These are phyloP conservation scores for Leishmania lainsoni DNA, from an alignment of 208 protist genomes.

Conservation along the genomic window DNA sequence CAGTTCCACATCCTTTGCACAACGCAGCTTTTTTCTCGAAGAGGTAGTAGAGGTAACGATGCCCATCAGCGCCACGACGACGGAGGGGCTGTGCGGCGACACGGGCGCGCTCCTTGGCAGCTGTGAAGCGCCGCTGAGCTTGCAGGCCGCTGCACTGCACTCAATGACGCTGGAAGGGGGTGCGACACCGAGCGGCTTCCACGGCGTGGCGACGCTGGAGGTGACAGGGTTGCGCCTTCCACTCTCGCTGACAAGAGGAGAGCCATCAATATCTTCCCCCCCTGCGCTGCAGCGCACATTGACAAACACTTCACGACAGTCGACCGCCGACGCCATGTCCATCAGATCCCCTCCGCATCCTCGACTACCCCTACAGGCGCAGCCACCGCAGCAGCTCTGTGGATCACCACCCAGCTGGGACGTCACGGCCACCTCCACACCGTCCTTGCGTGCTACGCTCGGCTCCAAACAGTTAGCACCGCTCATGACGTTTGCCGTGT, in stretches of 20 bases:
- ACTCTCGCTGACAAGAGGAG: neutral
- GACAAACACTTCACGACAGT: neutral
- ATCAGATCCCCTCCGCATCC: neutral
- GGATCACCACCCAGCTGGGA: neutral
- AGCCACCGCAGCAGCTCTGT: neutral
- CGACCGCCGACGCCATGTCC: neutral
- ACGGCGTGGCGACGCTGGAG: neutral
- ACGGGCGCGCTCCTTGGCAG: neutral
- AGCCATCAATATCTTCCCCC: neutral
- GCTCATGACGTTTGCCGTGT: conserved; percentile 6
- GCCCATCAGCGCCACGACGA: neutral
- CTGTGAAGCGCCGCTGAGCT: neutral
- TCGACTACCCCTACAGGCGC: neutral
- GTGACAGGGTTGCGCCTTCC: neutral
- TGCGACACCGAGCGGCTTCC: neutral
- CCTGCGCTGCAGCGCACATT: neutral
- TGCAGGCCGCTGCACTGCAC: no score
- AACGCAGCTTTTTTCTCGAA: neutral
- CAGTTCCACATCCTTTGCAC: neutral
- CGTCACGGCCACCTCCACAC: no score
- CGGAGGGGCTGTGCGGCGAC: neutral
- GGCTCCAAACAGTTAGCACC: neutral
- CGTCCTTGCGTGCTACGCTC: neutral
- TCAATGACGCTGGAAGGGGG: neutral
- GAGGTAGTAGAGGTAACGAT: neutral